A percentile compares a stretch with the other conserved stretches of the same genome.
These are phyloP conservation scores for Hygrophila difformis DNA, from an alignment of 257 asterid genomes.

Conservation along the genomic window DNA sequence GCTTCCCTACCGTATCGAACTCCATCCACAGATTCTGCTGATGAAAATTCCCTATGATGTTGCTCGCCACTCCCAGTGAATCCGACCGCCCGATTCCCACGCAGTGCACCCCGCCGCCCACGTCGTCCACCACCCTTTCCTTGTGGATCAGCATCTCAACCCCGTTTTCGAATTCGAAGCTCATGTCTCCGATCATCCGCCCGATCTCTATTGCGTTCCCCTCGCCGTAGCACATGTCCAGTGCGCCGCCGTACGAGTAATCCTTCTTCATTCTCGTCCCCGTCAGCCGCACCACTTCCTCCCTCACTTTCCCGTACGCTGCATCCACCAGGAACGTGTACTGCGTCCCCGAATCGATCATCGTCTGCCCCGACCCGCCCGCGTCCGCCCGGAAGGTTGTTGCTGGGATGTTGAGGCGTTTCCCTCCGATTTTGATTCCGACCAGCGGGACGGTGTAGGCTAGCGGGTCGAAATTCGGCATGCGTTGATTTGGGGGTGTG, in stretches of 20 bases:
- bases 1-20: slow-evolving; percentile 44
- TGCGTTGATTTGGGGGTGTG: slow-evolving; percentile 39
- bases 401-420: slow-evolving; percentile 31
- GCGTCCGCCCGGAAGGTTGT: slow-evolving; percentile 53
- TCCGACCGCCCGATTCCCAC: slow-evolving; percentile 65
- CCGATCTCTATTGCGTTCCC: slow-evolving; percentile 29
- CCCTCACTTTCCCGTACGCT: slow-evolving; percentile 47
- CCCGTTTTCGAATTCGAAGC: slow-evolving; percentile 43
- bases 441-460: slow-evolving; percentile 54
- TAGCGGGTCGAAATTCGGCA: slow-evolving; percentile 68
- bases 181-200: slow-evolving; percentile 49
- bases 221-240: slow-evolving; percentile 80
- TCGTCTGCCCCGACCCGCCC: slow-evolving; percentile 82
- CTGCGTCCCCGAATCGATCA: slow-evolving; percentile 85
- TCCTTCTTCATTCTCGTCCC: slow-evolving; percentile 51
- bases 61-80: slow-evolving; percentile 60
- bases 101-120: slow-evolving; percentile 59
- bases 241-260: slow-evolving; percentile 36
- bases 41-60: slow-evolving; percentile 79
- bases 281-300: slow-evolving; percentile 39
- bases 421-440: slow-evolving; percentile 48
- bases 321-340: slow-evolving; percentile 66
- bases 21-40: slow-evolving; percentile 85
- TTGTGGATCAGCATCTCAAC: slow-evolving; percentile 37
- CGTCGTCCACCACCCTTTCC: slow-evolving; percentile 44